These are phyloP conservation scores for Ascocoryne sarcoides DNA, from an alignment of 2,329 filamentous ascomycete species.

Conservation along the genomic window DNA sequence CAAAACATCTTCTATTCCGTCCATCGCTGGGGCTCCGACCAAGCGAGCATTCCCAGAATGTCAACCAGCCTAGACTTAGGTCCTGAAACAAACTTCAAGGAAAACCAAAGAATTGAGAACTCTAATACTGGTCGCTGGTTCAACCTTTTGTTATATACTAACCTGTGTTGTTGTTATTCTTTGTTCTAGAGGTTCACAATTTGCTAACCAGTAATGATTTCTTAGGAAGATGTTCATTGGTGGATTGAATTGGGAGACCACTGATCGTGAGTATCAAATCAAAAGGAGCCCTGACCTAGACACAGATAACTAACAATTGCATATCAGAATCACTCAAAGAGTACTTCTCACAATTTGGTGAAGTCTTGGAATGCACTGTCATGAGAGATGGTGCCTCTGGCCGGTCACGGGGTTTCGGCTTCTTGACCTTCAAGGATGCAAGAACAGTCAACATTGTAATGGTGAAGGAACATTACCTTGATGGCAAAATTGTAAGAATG, in stretches of 20 bases:
- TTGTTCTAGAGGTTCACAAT: not conserved
- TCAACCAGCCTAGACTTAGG: not conserved
- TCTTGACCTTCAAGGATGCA: conserved; percentile 94
- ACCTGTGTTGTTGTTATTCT: too few relatives aligned
- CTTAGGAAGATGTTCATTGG: conserved; percentile 99
- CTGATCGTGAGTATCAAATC: conserved; percentile 64
- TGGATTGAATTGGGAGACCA: conserved; percentile 97
- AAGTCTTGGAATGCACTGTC: conserved; percentile 97
- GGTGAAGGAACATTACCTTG: conserved; percentile 98
- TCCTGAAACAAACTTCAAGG: not conserved
- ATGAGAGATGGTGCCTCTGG: conserved; percentile 95
- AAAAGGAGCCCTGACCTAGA: not conserved
- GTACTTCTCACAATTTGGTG: conserved; percentile 96
- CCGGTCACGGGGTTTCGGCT: conserved; percentile 90
- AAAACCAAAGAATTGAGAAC: too few relatives aligned
- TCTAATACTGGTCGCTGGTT: too few relatives aligned
- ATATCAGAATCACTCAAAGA: conserved; percentile 81
- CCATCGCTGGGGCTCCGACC: not conserved
- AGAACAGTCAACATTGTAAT: conserved; percentile 99
- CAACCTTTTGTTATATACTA: too few relatives aligned
- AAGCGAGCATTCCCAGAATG: not conserved
- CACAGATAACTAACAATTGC: not conserved
- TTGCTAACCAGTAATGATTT: conserved; percentile 15
- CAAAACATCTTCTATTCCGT: not conserved
- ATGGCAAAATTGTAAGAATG: conserved; percentile 87